A percentile compares a stretch with the other conserved stretches of the same genome.
phyloP scores from a whole-genome alignment of 768 basidiomycete species.

The Pisolithus tinctorius region DNA sequence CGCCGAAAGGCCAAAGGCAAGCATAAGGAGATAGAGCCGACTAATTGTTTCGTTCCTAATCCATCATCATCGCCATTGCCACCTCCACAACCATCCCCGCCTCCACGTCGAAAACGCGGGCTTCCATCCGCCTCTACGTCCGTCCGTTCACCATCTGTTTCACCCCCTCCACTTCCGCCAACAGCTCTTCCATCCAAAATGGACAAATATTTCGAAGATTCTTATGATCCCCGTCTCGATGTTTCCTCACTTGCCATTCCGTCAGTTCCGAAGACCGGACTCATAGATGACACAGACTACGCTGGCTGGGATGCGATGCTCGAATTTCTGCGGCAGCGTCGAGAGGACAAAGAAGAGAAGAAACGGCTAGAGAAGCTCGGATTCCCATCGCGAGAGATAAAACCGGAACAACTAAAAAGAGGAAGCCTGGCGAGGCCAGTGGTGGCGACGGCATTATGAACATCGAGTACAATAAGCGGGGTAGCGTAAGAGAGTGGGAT shows the following conservation, averaged over 20 bases:
- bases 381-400: slow-evolving; percentile 41
- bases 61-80: slow-evolving; percentile 23
- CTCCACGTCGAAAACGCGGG: slow-evolving; percentile 21
- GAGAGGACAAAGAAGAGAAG: slow-evolving; percentile 81
- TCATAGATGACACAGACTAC: slow-evolving; percentile 73
- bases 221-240: slow-evolving; percentile 91
- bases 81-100: slow-evolving; percentile 22
- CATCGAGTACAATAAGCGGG: slow-evolving; percentile 82
- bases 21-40: slow-evolving; percentile 7
- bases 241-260: slow-evolving; percentile 63
- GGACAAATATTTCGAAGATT: slow-evolving; percentile 93
- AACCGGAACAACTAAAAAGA: slow-evolving; percentile 37
- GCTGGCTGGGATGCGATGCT: slow-evolving; percentile 97
- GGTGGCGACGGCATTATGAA: slow-evolving; percentile 60
- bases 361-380: slow-evolving; percentile 70
- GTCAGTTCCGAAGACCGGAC: slow-evolving; percentile 63
- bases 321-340: slow-evolving; percentile 64
- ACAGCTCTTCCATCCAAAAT: slow-evolving; percentile 79
- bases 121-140: slow-evolving; percentile 20
- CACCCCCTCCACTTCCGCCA: slow-evolving; percentile 38
- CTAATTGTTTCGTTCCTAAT: slow-evolving; percentile 9
- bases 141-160: slow-evolving; percentile 28
- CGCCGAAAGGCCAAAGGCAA: slow-evolving; percentile 15
- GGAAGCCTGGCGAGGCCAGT: slow-evolving; percentile 34
- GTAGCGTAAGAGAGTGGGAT: slow-evolving; percentile 90